phyloP scores from a whole-genome alignment of 352 stramenopile species.

The Blastocystis sp. region DNA sequence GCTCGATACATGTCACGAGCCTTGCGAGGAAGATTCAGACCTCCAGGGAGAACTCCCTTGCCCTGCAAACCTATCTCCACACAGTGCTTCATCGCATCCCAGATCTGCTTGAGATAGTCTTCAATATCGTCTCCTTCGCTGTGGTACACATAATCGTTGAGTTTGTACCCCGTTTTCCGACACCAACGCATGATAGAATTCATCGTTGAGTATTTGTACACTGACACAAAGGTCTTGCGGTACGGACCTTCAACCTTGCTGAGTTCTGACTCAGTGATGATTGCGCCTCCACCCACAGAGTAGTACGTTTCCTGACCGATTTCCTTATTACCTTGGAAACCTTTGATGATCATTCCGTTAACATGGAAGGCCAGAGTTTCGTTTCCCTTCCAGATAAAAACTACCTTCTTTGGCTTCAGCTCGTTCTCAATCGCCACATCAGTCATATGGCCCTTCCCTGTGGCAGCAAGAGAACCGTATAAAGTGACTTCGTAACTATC shows the following conservation, averaged over 20 bases:
- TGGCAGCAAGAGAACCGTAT: conserved; percentile 64
- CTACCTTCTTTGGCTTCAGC: conserved; percentile 59
- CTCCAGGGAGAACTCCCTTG: conserved; percentile 54
- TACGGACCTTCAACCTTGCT: conserved; percentile 43
- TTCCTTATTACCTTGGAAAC: conserved; percentile 6
- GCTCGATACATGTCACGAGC: conserved; percentile 61
- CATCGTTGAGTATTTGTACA: conserved; percentile 63
- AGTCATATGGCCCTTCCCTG: conserved; percentile 64
- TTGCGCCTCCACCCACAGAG: conserved; percentile 64
- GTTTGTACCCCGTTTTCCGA: conserved; percentile 33
- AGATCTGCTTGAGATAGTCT: conserved; percentile 59
- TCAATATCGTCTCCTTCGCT: conserved; percentile 63
- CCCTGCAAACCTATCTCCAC: conserved; percentile 63
- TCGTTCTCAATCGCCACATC: conserved; percentile 64
- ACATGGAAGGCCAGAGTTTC: conserved; percentile 62
- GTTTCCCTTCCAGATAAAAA: conserved; percentile 59
- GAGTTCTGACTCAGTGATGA: conserved; percentile 63
- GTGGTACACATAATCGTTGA: conserved; percentile 58
- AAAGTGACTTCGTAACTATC: conserved; percentile 58
- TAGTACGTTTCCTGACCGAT: conserved; percentile 64
- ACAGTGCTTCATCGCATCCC: conserved; percentile 63
- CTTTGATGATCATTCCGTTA: conserved; percentile 64
- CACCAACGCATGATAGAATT: conserved; percentile 60
- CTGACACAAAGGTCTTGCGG: conserved; percentile 41
- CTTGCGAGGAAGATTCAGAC: conserved; percentile 64